These are phyloP conservation scores for Escovopsis sp. DNA, from an alignment of 2,329 filamentous ascomycete species.

Conservation along the genomic window DNA sequence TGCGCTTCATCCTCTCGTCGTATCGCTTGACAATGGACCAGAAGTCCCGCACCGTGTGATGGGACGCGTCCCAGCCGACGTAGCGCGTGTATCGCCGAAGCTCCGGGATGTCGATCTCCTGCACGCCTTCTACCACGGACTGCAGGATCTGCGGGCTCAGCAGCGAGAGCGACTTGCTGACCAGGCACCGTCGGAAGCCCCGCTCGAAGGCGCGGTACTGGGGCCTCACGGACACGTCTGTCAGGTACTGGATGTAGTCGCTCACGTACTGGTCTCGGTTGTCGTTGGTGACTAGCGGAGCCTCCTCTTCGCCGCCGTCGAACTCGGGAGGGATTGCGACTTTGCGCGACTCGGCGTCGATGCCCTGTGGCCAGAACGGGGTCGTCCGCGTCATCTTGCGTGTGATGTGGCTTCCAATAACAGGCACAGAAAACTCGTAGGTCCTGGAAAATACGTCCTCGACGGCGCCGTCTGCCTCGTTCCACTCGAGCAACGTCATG, in stretches of 20 bases:
- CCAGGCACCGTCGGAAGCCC: conserved; percentile 65
- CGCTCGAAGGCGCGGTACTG: conserved; percentile 69
- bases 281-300: conserved; percentile 61
- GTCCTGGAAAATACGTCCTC: conserved; percentile 71
- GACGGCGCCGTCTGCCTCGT: conserved; percentile 57
- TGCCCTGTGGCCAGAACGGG: conserved; percentile 39
- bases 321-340: conserved; percentile 2
- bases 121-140: conserved; percentile 66
- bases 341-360: conserved; percentile 12
- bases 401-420: conserved; percentile 41
- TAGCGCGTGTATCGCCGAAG: conserved; percentile 61
- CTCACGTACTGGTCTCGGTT: conserved; percentile 67
- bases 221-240: conserved; percentile 57
- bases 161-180: conserved; percentile 54
- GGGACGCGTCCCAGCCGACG: conserved; percentile 59
- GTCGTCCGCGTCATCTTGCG: conserved; percentile 34
- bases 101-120: conserved; percentile 62
- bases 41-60: conserved; percentile 61
- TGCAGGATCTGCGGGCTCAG: conserved; percentile 58
- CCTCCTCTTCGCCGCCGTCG: conserved; percentile 25
- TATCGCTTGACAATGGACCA: conserved; percentile 65
- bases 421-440: conserved; percentile 64
- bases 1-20: conserved; percentile 52
- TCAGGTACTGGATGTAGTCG: conserved; percentile 76
- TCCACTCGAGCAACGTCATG: conserved; percentile 58